Evolutionary conservation across 768 basidiomycete genomes (phyloP).

Genomic region (Termitomyces sp.): DNA sequence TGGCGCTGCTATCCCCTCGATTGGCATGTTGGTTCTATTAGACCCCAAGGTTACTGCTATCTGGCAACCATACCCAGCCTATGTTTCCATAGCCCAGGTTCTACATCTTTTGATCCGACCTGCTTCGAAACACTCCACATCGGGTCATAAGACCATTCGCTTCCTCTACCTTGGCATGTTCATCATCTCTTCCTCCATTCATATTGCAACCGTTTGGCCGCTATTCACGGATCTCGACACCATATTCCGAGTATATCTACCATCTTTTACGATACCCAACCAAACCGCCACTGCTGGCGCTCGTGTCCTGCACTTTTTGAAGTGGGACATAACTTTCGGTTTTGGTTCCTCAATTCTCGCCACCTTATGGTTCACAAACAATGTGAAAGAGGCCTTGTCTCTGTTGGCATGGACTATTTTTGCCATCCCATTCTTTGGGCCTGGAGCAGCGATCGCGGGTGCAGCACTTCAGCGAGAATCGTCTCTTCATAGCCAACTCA

Average conservation of each 20-base stretch:
- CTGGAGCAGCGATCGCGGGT: constrained; percentile 47
- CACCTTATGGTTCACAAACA: constrained; percentile 45
- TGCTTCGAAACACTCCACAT: constrained; percentile 24
- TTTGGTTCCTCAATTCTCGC: constrained; percentile 36
- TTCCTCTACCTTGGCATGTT: constrained; percentile 36
- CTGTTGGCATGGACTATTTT: constrained; percentile 41
- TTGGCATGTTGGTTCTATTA: constrained; percentile 37
- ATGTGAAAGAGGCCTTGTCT: constrained; percentile 22
- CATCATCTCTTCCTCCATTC: constrained; percentile 37
- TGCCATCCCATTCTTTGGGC: constrained; percentile 41
- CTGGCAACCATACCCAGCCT: constrained; percentile 54
- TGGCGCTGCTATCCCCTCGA: constrained; percentile 44
- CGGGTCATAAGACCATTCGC: constrained; percentile 34
- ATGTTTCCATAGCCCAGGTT: constrained; percentile 35
- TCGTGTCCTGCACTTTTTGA: constrained; percentile 39
- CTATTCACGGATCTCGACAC: constrained; percentile 24
- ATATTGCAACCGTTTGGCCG: constrained; percentile 37
- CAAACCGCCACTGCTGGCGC: constrained; percentile 19
- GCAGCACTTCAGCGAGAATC: constrained; percentile 48
- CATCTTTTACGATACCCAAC: constrained; percentile 27
- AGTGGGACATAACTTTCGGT: constrained; percentile 47
- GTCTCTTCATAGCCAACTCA: neutral
- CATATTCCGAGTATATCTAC: constrained; percentile 31
- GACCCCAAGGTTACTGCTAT: constrained; percentile 43
- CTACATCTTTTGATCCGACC: constrained; percentile 37